Base-by-base conservation (phyloP, 176 grass and related monocot species). In the Juncus effusus region DNA sequence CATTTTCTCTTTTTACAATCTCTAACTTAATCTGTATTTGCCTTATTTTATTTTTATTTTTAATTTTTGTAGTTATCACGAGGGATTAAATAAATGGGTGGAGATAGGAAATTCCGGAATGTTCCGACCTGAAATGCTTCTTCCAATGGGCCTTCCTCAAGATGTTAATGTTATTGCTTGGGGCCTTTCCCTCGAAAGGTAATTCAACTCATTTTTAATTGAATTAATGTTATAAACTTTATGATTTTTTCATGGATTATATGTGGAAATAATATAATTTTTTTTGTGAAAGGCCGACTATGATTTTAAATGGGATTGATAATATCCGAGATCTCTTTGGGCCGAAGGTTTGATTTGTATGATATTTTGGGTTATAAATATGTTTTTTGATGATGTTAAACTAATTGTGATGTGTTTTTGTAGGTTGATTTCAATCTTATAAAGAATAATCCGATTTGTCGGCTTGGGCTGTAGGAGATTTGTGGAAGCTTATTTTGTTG, bases 101-200 rank as follows among this genome's bases (percentile, higher is more conserved):
- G 94, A 99, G 62, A 65, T 99, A 10, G 94, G 94, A 65, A 99
- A 93, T 72, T 99, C 94, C 4, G 88, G 85, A 72, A 99, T 99
- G 94, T 99, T 99, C 52, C 92, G 85, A 53, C 94, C 94, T 44
- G 94, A 99, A 74, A 93, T 99, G 94, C 76, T 99, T 60, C 88
- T 93, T 72, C 88, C 94, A 2, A 99, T 99, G 88, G 94, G 94
- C 63, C 65, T 99, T 51, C 94, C 88, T 54, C 72, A 89, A 74
- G 88, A 85, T 78, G 94, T 99, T 54, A 99, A 93, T 73, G 94
- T 99, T 70, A 93, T 99, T 72, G 94, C 94, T 65, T 99, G 94
- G 94, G 94, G 94, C 63, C 94, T 99, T 67, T 99, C 94, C 52
- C 86, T 99, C 49, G 88, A 99, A 76, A 99, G 94, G 88, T 99